Base-by-base conservation (phyloP, 169 alveolate genomes). In the Babesia ovis region DNA sequence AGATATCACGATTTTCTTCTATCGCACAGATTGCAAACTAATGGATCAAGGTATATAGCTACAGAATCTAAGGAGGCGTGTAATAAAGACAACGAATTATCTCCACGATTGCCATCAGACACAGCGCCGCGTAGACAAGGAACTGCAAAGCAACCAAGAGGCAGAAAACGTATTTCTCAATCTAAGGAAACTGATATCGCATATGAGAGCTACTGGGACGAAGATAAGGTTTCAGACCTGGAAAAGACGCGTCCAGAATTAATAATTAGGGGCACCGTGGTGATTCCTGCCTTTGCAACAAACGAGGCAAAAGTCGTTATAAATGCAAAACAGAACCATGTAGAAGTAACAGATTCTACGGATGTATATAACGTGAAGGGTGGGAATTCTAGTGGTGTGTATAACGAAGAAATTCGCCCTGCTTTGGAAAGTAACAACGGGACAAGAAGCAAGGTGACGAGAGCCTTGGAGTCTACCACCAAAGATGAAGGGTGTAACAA, bases 281-380 rank as follows among this genome's bases (percentile, higher is more conserved):
- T 43, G 27, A 64, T 81, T 41, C 87, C 87, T 27, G 87, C 87
- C 18, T 79, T 79, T 34, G 71, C 66, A 18, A 79, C 87, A 22
- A 22, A 68, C 1, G 87, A 79, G 23, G 68, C 87, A 12, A 68
- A 45, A 55, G 74, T 79, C 27, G 56, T 39, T 2, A 43, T 20
- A 41, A 20, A 60, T 39, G 20, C 67, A 35, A 29, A 1, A 9
- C 4, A 0, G 3, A 22, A 57, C 32, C 20, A 5, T 6, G 20
- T 4, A 20, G n/a, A 22, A 4, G 6, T 5, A 9, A 29, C 41
- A 9, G 41, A 23, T 4, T 22, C 35, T 12, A 9, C 9, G 22
- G 41, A 54, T 11, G n/a, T 6, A 8, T 18, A 20, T 48, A n/a
- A 23, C 20, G 45, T 9, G 0, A 23, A 18, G 18, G 45, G 45